A percentile compares a stretch with the other conserved stretches of the same genome.
Conservation (phyloP, 2,329 filamentous ascomycete species). For the Arthrobotrys conoides region DNA sequence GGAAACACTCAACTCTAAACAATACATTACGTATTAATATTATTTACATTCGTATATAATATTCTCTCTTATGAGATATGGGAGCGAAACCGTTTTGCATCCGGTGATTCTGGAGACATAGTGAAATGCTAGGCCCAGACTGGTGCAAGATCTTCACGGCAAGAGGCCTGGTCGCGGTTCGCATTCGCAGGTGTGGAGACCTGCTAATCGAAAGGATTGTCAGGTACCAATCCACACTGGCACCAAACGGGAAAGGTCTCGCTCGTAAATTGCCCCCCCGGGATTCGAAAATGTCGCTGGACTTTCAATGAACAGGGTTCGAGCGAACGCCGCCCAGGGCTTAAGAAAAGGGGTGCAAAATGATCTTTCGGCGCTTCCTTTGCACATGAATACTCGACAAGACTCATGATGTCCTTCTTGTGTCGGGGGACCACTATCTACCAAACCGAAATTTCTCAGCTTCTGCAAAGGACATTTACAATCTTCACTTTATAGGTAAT, state of each 20-base stretch:
- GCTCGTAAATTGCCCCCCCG: not conserved
- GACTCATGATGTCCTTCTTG: constrained; percentile 32
- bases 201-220: constrained; percentile 20
- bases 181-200: constrained; percentile 40
- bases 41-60: not conserved
- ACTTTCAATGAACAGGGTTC: not conserved
- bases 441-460: too few species aligned
- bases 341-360: constrained; percentile 32
- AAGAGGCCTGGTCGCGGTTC: constrained; percentile 39
- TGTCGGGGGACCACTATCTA: too few species aligned
- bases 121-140: constrained; percentile 31
- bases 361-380: constrained; percentile 11
- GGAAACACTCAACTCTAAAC: constrained; percentile 1
- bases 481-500: too few species aligned
- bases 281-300: not conserved
- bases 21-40: constrained; percentile 33
- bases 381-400: not conserved
- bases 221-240: constrained; percentile 36
- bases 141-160: constrained; percentile 31
- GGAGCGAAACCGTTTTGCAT: constrained; percentile 28
- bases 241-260: constrained; percentile 19
- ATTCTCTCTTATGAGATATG: not conserved
- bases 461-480: too few species aligned
- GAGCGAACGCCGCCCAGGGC: not conserved
- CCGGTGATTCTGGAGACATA: constrained; percentile 43